phyloP scores from a whole-genome alignment of 2,329 filamentous ascomycete genomes.

The Colletotrichum sp. region DNA sequence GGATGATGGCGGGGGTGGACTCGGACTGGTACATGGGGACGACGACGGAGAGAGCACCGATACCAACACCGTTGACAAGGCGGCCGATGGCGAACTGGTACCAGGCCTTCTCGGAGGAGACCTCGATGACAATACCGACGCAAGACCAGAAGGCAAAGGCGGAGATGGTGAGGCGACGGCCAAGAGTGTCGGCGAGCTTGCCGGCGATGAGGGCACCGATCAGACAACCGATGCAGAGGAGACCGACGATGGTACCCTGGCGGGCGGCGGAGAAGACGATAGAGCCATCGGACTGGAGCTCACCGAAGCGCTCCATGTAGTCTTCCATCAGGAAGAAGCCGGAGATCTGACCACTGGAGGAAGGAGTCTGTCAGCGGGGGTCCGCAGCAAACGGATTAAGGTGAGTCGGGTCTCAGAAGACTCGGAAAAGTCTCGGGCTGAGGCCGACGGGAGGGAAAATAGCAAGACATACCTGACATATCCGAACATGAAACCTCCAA shows the following conservation, averaged over 20 bases:
- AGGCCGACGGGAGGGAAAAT: not conserved
- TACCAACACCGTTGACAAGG: constrained; percentile 69
- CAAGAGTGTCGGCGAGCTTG: constrained; percentile 65
- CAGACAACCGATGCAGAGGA: constrained; percentile 66
- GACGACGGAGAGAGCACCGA: constrained; percentile 68
- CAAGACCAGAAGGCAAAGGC: constrained; percentile 66
- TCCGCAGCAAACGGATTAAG: not conserved
- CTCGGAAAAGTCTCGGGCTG: not conserved
- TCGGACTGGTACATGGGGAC: constrained; percentile 75
- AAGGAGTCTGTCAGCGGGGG: not conserved
- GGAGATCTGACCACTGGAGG: constrained; percentile 59
- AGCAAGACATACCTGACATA: constrained; percentile 52
- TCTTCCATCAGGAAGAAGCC: constrained; percentile 67
- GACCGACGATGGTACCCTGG: constrained; percentile 67
- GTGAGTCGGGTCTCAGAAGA: not conserved
- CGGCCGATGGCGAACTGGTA: constrained; percentile 70
- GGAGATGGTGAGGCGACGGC: constrained; percentile 67
- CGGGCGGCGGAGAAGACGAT: constrained; percentile 61
- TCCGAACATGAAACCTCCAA: constrained; percentile 64
- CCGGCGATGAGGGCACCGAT: constrained; percentile 64
- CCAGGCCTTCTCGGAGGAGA: constrained; percentile 61
- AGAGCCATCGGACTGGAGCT: constrained; percentile 38
- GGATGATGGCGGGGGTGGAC: constrained; percentile 67
- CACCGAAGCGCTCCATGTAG: constrained; percentile 60
- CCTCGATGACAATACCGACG: constrained; percentile 68